Base-by-base conservation (phyloP, 495 filamentous ascomycete species). In the Aspergillus diversus region DNA sequence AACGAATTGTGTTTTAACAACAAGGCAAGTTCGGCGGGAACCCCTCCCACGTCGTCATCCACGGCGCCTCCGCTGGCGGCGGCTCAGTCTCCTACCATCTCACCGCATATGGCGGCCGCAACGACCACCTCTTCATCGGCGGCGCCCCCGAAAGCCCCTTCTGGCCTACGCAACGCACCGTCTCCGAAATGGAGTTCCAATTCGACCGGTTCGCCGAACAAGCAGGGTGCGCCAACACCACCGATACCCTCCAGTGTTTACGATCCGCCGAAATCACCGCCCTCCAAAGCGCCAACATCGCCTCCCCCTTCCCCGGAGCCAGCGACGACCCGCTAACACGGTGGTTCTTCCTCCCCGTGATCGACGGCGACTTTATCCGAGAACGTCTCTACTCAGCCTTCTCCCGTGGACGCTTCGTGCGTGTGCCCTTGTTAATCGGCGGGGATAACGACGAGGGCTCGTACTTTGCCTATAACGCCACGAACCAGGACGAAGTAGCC, bases 381-480 rank as follows among this genome's bases (percentile, higher is more conserved):
- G 81, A 86, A 60, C 75, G 77, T 27, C 84, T 88, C 0, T 89
- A 89, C 67, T 72, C 66, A 6, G 69, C 79, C 17, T 87, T 86
- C 55, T 67, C 74, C 1, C 58, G 78, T 5, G 87, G 85, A 8
- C 71, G 77, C 1, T 88, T 90, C 67, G 69, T 88, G 64, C 82
- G 80, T 34, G 79, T 92, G 2, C 89, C 89, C 17, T 70, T 84
- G 8, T 82, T 92, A 11, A 84, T 84, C 50, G 88, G 89, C 37
- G 83, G 87, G 63, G 82, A 84, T 62, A 88, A 85, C 32, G 85
- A 92, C 69, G 89, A 90, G 64, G 89, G 89, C 8, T 83, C 83
- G 0, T 64, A 74, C 15, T 91, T 91, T 67, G 83, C 81, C 2
- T 84, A 84, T 5, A 75, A 72, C 33, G 73, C 69, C 33, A 75